Evolutionary conservation across 108 stramenopile genomes (phyloP), one percentile per base, ranked within the genome.

Genomic region (Chaetoceros tenuissimus): DNA sequence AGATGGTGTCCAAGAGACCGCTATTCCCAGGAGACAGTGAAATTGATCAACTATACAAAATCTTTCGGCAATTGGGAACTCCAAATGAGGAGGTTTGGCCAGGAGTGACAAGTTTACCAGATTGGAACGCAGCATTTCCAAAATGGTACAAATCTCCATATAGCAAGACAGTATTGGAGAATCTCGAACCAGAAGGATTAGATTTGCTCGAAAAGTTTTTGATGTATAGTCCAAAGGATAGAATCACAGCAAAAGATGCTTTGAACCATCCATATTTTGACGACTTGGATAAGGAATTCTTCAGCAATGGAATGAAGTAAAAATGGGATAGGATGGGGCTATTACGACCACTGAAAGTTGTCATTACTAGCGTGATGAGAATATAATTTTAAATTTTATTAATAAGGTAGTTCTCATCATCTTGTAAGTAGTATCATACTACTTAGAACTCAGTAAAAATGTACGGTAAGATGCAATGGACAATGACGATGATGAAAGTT

Each of bases 21-120:
- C 83, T 98, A 3, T 96, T 99, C 67, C 93, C 96, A 3, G 98
- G 98, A 10, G 90, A 96, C 58, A 94, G 92, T 27, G 98, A 99
- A 69, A 96, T 95, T 69, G 98, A 99, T 71, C 92, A 99, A 67
- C 68, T 98, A n/a, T 96, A 78, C 68, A 91, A 94, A 56, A 97
- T 99, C 51, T 99, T 99, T 64, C 81, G 93, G 13, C 84, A 89
- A 63, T 72, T 97, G 3, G 98, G 97, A 31, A 99, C 98, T 16
- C 98, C 98, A 3, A 77, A 71, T 17, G 96, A 96, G 57, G 58
- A 62, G 29, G 68, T 85, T 28, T 99, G 98, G 98, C 93, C 89
- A 2, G 94, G 95, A 16, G 80, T 94, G 0, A 81, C 79, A 2
- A 59, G 72, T 25, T 70, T 97, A 20, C 92, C 81, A 29, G 85